These are phyloP conservation scores for Russula virescens DNA, from an alignment of 768 basidiomycete species.

Conservation along the genomic window DNA sequence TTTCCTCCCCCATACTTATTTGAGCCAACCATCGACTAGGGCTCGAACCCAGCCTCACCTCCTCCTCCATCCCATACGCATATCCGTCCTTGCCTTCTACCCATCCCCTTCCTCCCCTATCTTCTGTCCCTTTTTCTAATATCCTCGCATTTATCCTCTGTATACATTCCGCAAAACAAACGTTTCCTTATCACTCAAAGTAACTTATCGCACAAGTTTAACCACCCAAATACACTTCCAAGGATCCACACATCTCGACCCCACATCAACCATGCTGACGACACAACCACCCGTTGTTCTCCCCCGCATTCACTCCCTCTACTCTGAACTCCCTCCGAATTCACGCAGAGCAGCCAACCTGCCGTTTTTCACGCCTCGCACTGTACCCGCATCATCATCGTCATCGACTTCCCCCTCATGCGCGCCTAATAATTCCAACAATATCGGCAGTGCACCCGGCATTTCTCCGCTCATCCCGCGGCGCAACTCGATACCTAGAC, in stretches of 20 bases:
- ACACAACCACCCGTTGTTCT: slow-evolving; percentile 17
- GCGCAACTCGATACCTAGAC: slow-evolving; percentile 9
- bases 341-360: slow-evolving; percentile 24
- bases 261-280: slow-evolving; percentile 18
- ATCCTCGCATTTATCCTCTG: background rate
- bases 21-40: background rate
- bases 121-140: background rate
- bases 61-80: background rate
- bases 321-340: slow-evolving; percentile 25
- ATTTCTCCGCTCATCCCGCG: slow-evolving; percentile 4
- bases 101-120: background rate
- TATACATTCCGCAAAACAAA: background rate
- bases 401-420: background rate
- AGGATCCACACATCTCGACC: background rate
- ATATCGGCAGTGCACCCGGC: background rate
- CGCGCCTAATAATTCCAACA: background rate
- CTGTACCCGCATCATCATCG: background rate
- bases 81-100: background rate
- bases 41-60: background rate
- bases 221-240: background rate
- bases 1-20: slow-evolving; percentile 3
- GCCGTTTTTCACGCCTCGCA: slow-evolving; percentile 20
- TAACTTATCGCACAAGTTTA: slow-evolving; percentile 9
- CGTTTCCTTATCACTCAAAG: slow-evolving; percentile 1
- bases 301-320: slow-evolving; percentile 22